Conservation (phyloP, 2,329 filamentous ascomycete genomes). For the Talaromyces sp. region DNA sequence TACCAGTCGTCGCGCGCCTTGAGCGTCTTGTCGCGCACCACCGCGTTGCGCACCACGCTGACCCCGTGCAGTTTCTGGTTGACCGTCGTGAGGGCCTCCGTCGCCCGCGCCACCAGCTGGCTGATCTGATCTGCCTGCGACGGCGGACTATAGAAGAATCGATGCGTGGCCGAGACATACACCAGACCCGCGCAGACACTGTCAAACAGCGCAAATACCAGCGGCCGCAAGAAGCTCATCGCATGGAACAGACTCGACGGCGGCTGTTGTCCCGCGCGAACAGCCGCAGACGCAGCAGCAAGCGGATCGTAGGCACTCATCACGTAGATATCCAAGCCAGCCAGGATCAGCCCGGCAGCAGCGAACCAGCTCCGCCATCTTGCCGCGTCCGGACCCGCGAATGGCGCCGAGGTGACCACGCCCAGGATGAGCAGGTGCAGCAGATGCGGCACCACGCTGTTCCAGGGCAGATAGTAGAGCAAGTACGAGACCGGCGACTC, state of each 20-base stretch:
- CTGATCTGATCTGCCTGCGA: slow-evolving; percentile 63
- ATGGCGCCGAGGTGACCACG: slow-evolving; percentile 61
- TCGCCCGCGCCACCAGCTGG: slow-evolving; percentile 37
- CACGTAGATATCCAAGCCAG: slow-evolving; percentile 60
- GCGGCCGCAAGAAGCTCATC: slow-evolving; percentile 55
- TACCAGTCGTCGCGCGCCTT: slow-evolving; percentile 63
- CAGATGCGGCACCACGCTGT: slow-evolving; percentile 70
- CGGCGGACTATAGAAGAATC: slow-evolving; percentile 62
- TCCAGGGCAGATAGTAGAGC: slow-evolving; percentile 67
- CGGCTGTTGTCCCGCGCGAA: slow-evolving; percentile 59
- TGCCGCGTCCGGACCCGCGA: slow-evolving; percentile 58
- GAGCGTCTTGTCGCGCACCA: slow-evolving; percentile 66
- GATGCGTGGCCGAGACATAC: slow-evolving; percentile 73
- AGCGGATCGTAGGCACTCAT: slow-evolving; percentile 58
- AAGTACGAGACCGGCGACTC: slow-evolving; percentile 58
- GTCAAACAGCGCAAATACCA: slow-evolving; percentile 62
- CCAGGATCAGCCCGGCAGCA: slow-evolving; percentile 54
- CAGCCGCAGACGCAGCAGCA: slow-evolving; percentile 51
- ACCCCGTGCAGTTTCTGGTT: slow-evolving; percentile 65
- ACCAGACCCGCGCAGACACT: slow-evolving; percentile 57
- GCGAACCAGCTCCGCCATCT: slow-evolving; percentile 68
- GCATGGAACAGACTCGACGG: slow-evolving; percentile 28
- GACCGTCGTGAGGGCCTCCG: slow-evolving; percentile 52
- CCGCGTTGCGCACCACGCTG: slow-evolving; percentile 73
- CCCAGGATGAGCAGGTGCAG: slow-evolving; percentile 68